A percentile compares a stretch with the other conserved stretches of the same genome.
Conservation (phyloP, 208 protist species). For the Trypanosoma vivax region DNA sequence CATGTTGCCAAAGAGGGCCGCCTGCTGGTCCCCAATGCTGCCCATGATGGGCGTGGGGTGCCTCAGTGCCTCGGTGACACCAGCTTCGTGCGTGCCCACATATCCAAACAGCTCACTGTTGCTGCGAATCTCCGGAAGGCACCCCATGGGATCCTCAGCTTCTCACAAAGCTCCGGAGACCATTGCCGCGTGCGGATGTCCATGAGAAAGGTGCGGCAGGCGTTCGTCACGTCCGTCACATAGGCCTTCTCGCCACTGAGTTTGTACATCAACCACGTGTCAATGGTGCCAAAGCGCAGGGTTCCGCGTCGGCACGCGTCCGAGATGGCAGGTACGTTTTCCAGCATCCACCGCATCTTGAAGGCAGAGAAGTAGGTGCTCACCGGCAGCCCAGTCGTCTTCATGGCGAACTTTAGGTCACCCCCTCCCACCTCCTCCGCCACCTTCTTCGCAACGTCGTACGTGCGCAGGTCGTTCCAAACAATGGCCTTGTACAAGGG, state of each 20-base stretch:
- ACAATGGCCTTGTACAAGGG: conserved; percentile 96
- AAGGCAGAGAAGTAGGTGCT: conserved; percentile 96
- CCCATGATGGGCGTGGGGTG: conserved; percentile 62
- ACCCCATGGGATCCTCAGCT: conserved; percentile 68
- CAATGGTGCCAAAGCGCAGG: conserved; percentile 94
- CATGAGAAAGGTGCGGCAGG: conserved; percentile 97
- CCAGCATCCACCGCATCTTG: conserved; percentile 96
- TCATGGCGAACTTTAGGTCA: conserved; percentile 35
- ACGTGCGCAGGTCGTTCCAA: conserved; percentile 85
- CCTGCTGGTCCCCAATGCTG: conserved; percentile 97
- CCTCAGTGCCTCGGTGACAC: conserved; percentile 24
- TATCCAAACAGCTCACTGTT: conserved; percentile 64
- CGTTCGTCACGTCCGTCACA: conserved; percentile 97
- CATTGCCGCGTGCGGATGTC: conserved; percentile 92
- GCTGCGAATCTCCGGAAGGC: conserved; percentile 91
- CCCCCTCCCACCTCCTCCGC: conserved; percentile 29
- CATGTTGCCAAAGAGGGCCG: conserved; percentile 93
- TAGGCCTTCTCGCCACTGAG: conserved; percentile 84
- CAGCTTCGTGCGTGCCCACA: conserved; percentile 30
- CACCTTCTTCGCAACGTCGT: conserved; percentile 40
- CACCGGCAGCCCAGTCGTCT: conserved; percentile 89
- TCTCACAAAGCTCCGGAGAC: conserved; percentile 79
- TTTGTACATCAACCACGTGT: conserved; percentile 97
- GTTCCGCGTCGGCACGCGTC: conserved; percentile 55
- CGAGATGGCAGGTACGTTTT: conserved; percentile 88